phyloP scores from a whole-genome alignment of 352 stramenopile genomes.

The Thraustochytrium sp. region DNA sequence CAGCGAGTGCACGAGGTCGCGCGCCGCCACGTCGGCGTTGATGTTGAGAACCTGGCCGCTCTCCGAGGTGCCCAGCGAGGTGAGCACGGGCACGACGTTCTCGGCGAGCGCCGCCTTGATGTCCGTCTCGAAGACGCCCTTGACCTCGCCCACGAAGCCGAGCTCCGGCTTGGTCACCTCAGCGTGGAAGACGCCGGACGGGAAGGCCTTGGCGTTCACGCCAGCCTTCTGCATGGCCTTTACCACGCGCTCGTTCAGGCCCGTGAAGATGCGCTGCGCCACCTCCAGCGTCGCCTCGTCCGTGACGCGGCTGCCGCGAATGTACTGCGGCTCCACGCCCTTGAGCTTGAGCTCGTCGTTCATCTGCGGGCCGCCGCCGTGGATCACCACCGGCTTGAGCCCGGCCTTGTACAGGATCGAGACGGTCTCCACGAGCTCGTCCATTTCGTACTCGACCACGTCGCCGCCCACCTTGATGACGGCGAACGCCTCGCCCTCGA shows the following conservation, averaged over 20 bases:
- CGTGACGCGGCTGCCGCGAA: constrained; percentile 74
- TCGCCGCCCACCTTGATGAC: constrained; percentile 81
- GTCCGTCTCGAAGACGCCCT: constrained; percentile 63
- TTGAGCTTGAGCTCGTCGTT: constrained; percentile 69
- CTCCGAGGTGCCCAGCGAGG: constrained; percentile 58
- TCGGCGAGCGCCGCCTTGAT: constrained; percentile 64
- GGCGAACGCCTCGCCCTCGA: constrained; percentile 41
- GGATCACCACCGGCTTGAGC: constrained; percentile 74
- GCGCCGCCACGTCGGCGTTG: constrained; percentile 73
- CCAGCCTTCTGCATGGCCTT: constrained; percentile 65
- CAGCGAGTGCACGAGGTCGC: constrained; percentile 67
- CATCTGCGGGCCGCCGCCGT: constrained; percentile 77
- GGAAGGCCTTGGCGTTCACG: constrained; percentile 67
- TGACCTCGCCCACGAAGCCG: constrained; percentile 72
- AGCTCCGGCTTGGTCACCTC: constrained; percentile 69
- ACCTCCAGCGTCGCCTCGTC: constrained; percentile 74
- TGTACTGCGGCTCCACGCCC: constrained; percentile 76
- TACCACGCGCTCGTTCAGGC: constrained; percentile 71
- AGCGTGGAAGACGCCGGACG: constrained; percentile 71
- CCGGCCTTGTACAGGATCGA: constrained; percentile 71
- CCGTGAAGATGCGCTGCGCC: constrained; percentile 71
- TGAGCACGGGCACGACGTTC: constrained; percentile 72
- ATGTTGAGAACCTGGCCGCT: constrained; percentile 56
- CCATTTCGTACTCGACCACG: constrained; percentile 74
- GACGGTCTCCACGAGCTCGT: constrained; percentile 70